Evolutionary conservation across 2,329 filamentous ascomycete species (phyloP), one percentile per base, ranked within the genome.

Genomic region (Ceratocystiopsis sp.): DNA sequence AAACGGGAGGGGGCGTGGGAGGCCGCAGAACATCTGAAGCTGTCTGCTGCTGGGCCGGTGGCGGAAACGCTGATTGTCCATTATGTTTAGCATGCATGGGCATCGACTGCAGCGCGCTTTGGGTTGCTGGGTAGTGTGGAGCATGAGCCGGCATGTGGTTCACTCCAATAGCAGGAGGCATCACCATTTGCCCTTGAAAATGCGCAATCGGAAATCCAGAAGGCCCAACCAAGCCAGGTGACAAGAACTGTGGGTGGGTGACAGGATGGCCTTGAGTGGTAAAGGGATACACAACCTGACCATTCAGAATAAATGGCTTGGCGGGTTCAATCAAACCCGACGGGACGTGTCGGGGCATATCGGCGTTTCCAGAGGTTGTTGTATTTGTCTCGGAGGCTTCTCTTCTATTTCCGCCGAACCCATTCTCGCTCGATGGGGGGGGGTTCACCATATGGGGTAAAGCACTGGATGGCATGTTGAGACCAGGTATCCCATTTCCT

Each of bases 251-350:
- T 6, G 44, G 35, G 25, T 48, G 45, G 3, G 43, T 14, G 3
- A 45, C 42, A 10, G 44, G 18, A 5, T 46, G n/a, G 2, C 46
- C 9, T 9, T 41, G 41, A 4, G 43, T 36, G 1, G 43, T 47
- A 11, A 54, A 42, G 0, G 61, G 61, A 25, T 58, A 60, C 36
- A 63, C 46, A 40, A 61, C 37, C 35, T 58, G 57, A 25, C 56
- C 54, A 32, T 57, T 57, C 44, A 66, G 58, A 45, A 60, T 57
- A 49, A 65, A 68, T 1, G 68, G 64, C 34, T 63, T 62, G 32
- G 51, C 60, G 21, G 57, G 60, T 42, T 73, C 68, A 43, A 67
- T 64, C 42, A 66, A 62, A 16, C 66, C 65, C 0, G 63, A 59
- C 12, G 62, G 58, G 2, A 64, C 59, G 35, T 64, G 52, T 36